Evolutionary conservation across 176 grass and related monocot genomes (phyloP).

Genomic region (Pontederia crassipes): DNA sequence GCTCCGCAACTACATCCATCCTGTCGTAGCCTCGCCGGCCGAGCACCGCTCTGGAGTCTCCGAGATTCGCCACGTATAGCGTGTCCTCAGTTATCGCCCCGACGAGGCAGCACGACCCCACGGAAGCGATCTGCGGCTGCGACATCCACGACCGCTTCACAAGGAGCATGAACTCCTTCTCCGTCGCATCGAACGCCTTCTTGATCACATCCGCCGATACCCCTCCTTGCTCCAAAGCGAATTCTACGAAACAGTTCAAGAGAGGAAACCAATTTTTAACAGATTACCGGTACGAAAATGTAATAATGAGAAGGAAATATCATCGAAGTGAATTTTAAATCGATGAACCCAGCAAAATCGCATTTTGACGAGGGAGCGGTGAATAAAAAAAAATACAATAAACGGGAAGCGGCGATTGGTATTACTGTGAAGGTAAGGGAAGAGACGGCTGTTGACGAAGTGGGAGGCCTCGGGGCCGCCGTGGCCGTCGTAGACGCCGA

Average conservation of each 20-base stretch:
- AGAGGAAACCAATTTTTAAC: background rate
- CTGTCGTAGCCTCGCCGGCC: conserved; percentile 4
- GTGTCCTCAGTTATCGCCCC: conserved; percentile 15
- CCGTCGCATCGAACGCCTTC: conserved; percentile 27
- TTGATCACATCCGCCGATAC: conserved; percentile 20
- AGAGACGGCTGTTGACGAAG: conserved; percentile 23
- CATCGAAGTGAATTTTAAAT: background rate
- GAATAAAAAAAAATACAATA: background rate
- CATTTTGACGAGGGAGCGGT: background rate
- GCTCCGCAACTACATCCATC: conserved; percentile 2
- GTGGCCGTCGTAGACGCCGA: conserved; percentile 35
- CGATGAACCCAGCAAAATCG: background rate
- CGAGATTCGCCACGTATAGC: conserved; percentile 27
- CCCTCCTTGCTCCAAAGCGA: conserved; percentile 18
- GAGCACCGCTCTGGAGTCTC: conserved; percentile 28
- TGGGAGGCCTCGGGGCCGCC: conserved; percentile 25
- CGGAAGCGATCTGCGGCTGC: conserved; percentile 12
- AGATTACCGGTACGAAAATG: background rate
- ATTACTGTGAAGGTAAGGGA: conserved; percentile 23
- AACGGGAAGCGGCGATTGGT: background rate
- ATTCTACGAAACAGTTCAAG: background rate
- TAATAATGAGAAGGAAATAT: background rate
- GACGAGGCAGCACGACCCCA: conserved; percentile 29
- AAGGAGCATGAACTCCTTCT: conserved; percentile 19
- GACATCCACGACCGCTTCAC: conserved; percentile 17